Conservation (phyloP, 345 rosid genomes). For the Citrus medica region DNA sequence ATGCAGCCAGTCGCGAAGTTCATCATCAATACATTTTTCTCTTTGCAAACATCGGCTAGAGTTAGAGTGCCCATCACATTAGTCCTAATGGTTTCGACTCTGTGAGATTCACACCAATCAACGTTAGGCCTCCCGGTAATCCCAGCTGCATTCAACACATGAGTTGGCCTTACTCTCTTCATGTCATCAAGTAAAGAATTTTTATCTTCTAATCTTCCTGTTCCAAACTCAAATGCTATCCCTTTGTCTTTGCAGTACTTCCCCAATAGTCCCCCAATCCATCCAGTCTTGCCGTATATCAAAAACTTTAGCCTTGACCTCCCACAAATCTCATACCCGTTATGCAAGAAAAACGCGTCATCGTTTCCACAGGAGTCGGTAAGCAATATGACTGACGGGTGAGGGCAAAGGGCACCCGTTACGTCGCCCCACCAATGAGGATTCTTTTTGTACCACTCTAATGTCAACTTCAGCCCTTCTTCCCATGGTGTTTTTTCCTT, state of each 20-base stretch:
- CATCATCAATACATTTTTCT: conserved; percentile 41
- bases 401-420: conserved; percentile 54
- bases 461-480: conserved; percentile 51
- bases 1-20: conserved; percentile 63
- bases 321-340: not conserved
- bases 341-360: conserved; percentile 16
- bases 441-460: conserved; percentile 55
- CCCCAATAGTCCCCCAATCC: conserved; percentile 59
- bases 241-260: conserved; percentile 40
- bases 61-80: conserved; percentile 52
- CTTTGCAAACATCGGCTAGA: conserved; percentile 51
- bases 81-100: conserved; percentile 42
- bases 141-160: conserved; percentile 63
- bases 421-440: conserved; percentile 70
- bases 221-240: conserved; percentile 44
- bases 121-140: conserved; percentile 62
- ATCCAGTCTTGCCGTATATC: conserved; percentile 57
- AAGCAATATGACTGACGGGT: conserved; percentile 28
- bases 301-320: conserved; percentile 38
- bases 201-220: conserved; percentile 52
- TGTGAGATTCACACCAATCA: conserved; percentile 63
- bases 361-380: conserved; percentile 9
- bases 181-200: conserved; percentile 43
- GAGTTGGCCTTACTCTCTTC: conserved; percentile 34
- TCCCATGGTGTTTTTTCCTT: conserved; percentile 54